phyloP scores from a whole-genome alignment of 495 filamentous ascomycete species.

The Podospora anserina region DNA sequence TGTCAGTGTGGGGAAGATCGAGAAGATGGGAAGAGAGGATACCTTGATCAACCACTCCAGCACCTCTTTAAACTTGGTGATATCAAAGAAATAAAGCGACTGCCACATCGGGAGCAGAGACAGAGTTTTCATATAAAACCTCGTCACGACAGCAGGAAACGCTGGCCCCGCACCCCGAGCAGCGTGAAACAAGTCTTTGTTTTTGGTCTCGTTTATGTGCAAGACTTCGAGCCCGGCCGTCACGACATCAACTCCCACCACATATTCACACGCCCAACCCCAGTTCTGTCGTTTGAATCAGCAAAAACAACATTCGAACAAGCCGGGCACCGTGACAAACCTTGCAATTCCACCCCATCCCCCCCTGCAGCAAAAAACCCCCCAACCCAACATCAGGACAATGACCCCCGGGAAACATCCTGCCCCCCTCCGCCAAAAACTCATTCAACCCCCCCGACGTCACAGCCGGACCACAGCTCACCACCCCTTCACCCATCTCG shows the following conservation, averaged over 20 bases:
- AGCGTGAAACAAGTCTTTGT: constrained; percentile 51
- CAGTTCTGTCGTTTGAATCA: constrained; percentile 37
- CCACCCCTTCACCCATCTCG: constrained; percentile 19
- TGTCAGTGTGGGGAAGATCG: neutral
- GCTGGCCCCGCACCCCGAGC: constrained; percentile 51
- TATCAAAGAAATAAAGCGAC: constrained; percentile 46
- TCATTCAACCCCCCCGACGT: constrained; percentile 46
- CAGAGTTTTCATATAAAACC: constrained; percentile 44
- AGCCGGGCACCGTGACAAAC: constrained; percentile 4
- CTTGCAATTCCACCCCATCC: constrained; percentile 56
- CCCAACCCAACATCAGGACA: constrained; percentile 57
- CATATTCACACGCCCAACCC: constrained; percentile 55
- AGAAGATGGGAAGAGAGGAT: neutral
- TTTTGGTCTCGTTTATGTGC: constrained; percentile 37
- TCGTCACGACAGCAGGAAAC: constrained; percentile 50
- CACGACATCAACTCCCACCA: constrained; percentile 49
- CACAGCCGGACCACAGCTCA: constrained; percentile 42
- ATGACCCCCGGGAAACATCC: constrained; percentile 53
- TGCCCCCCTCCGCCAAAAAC: constrained; percentile 32
- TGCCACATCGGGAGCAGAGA: constrained; percentile 37
- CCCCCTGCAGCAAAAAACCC: constrained; percentile 54
- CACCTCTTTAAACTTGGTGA: constrained; percentile 38
- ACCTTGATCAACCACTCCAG: constrained; percentile 45
- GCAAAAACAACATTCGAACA: too few relatives aligned
- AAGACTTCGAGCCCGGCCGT: constrained; percentile 39